These are phyloP conservation scores for Pterula multifida DNA, from an alignment of 1,284 basidiomycete species.

Conservation along the genomic window DNA sequence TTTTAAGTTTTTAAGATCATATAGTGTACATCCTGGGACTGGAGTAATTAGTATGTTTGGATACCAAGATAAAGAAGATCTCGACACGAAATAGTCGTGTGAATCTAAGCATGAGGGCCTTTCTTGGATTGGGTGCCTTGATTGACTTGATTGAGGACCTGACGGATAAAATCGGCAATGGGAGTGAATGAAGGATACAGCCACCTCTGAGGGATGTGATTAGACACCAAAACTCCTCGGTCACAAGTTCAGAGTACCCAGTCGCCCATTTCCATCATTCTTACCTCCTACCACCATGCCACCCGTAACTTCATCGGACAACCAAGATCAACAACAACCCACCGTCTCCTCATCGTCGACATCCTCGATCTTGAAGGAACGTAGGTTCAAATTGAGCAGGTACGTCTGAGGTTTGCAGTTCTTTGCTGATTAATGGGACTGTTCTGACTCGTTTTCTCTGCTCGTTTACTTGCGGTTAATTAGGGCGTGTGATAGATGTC, in stretches of 20 bases:
- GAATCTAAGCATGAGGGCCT: no score
- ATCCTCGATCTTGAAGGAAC: slow-evolving; percentile 52
- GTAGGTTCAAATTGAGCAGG: slow-evolving; percentile 78
- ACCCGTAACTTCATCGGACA: slow-evolving; percentile 31
- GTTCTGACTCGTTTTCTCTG: background rate
- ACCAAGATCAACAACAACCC: slow-evolving; percentile 27
- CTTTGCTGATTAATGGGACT: background rate
- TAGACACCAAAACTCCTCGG: background rate
- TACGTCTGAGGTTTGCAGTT: slow-evolving; percentile 20
- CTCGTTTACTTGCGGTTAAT: background rate
- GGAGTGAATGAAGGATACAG: background rate
- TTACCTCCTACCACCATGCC: slow-evolving; percentile 22
- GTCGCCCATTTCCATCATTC: background rate
- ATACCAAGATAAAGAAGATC: background rate
- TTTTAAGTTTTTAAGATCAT: background rate
- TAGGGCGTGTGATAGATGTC: slow-evolving; percentile 77
- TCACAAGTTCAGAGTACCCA: background rate
- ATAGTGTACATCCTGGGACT: background rate
- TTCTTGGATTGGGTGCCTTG: no score
- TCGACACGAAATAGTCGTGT: no score
- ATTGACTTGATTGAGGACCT: background rate
- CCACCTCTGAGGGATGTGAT: background rate
- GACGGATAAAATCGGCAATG: slow-evolving; percentile 23
- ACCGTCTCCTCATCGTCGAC: no score
- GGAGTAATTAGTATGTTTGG: background rate